Base-by-base conservation (phyloP, 2,329 filamentous ascomycete genomes). In the Graphiopsis chlorocephala region DNA sequence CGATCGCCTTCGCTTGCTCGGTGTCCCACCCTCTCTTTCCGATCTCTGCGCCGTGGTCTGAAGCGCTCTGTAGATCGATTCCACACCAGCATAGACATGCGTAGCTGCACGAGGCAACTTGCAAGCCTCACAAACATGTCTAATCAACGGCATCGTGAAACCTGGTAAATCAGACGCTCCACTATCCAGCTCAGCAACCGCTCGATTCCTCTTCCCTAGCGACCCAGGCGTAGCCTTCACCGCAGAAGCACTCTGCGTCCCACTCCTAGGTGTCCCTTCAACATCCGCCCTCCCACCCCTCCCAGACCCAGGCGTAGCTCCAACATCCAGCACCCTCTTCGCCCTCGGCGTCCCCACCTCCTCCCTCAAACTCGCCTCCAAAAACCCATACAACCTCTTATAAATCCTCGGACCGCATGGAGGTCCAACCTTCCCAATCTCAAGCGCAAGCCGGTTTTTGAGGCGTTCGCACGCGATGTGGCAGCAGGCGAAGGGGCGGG, bases 401-500 rank as follows among this genome's bases (percentile, higher is more conserved):
- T 98, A 98, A 61, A 92, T 84, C 63, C 87, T 85, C 0, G 92
- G 92, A 55, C 88, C 88, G 61, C 92, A 90, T 4, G 93, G 93
- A 2, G 93, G 91, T 4, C 88, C 85, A 2, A 90, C 85, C 68
- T 90, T 86, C 65, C 93, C 89, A 0, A 88, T 85, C 0, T 93
- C 93, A 8, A 97, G 86, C 73, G 93, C 87, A 52, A 96, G 85
- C 0, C 83, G 76, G 63, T 88, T 90, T 73, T 93, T 93, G 45
- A 97, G 82, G 61, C 92, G 92, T 62, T 94, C 92, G 74, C 93
- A 98, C 23, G 95, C 95, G 66, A 99, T 85, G 77, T 97, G 89
- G 15, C 91, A 90, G 75, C 93, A 97, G 4, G 90, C 90, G 76
- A 95, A 95, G 4, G 86, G 84, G 23, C 93, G 85, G n/a, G 90